phyloP scores from a whole-genome alignment of 2,329 filamentous ascomycete species.

The Penicillium psychrosexuale region DNA sequence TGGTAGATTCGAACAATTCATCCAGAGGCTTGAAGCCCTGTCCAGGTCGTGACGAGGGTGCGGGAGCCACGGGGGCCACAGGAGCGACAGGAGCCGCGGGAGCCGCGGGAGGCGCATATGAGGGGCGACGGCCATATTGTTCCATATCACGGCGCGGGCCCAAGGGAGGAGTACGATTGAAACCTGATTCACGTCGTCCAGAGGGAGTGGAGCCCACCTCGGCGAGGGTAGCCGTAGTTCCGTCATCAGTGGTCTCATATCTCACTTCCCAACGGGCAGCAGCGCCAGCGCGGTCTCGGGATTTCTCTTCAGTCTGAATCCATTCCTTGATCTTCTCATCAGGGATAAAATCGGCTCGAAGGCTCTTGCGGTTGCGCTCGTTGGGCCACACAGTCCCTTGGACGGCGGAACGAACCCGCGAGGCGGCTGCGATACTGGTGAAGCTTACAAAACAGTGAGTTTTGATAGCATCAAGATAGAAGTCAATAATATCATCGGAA shows the following conservation, averaged over 20 bases:
- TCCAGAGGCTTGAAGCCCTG: constrained; percentile 57
- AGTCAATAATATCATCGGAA: constrained; percentile 59
- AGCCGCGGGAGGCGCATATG: constrained; percentile 21
- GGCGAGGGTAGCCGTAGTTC: constrained; percentile 57
- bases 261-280: constrained; percentile 67
- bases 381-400: constrained; percentile 83
- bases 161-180: constrained; percentile 30
- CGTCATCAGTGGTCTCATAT: constrained; percentile 60
- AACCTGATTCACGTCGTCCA: constrained; percentile 27
- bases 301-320: constrained; percentile 66
- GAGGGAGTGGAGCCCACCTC: constrained; percentile 41
- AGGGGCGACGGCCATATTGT: constrained; percentile 25
- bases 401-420: constrained; percentile 69
- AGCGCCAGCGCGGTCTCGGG: constrained; percentile 40
- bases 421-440: constrained; percentile 64
- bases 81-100: constrained; percentile 14
- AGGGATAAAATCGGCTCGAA: constrained; percentile 90
- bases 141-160: constrained; percentile 26
- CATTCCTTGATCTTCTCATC: constrained; percentile 68
- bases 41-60: constrained; percentile 25
- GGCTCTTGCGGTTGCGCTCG: constrained; percentile 75
- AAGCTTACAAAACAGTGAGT: constrained; percentile 85
- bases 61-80: constrained; percentile 18
- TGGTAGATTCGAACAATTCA: constrained; percentile 58
- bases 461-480: constrained; percentile 79